These are phyloP conservation scores for Vaccinium corymbosum DNA, from an alignment of 148 eudicot genomes.

Conservation along the genomic window DNA sequence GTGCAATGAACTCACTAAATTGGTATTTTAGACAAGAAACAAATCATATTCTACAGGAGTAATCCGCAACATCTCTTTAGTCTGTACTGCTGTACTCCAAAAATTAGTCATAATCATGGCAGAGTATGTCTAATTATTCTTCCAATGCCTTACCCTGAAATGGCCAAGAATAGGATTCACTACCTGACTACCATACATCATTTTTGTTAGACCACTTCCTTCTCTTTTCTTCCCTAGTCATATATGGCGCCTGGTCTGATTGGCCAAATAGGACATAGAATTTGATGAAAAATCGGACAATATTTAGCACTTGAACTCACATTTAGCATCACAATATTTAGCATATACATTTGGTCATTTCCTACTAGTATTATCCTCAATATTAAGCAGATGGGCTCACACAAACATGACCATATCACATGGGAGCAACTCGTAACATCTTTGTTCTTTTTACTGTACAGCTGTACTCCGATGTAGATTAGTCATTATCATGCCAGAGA, in stretches of 20 bases:
- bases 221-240: background rate
- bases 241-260: background rate
- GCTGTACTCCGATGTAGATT: background rate
- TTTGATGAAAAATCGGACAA: background rate
- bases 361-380: background rate
- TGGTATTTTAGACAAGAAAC: background rate
- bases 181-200: background rate
- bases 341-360: background rate
- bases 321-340: too few relatives aligned
- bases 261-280: background rate
- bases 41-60: background rate
- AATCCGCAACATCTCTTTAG: background rate
- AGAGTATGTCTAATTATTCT: background rate
- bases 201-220: background rate
- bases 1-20: background rate
- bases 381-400: background rate
- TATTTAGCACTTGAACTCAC: background rate
- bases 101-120: background rate
- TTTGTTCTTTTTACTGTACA: background rate
- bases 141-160: background rate
- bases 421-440: background rate
- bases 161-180: background rate
- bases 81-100: background rate
- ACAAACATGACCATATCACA: background rate
- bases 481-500: background rate